A percentile compares a stretch with the other conserved stretches of the same genome.
Evolutionary conservation across 1,284 basidiomycete species (phyloP).

Genomic region (Rhodotorula sp.): DNA sequence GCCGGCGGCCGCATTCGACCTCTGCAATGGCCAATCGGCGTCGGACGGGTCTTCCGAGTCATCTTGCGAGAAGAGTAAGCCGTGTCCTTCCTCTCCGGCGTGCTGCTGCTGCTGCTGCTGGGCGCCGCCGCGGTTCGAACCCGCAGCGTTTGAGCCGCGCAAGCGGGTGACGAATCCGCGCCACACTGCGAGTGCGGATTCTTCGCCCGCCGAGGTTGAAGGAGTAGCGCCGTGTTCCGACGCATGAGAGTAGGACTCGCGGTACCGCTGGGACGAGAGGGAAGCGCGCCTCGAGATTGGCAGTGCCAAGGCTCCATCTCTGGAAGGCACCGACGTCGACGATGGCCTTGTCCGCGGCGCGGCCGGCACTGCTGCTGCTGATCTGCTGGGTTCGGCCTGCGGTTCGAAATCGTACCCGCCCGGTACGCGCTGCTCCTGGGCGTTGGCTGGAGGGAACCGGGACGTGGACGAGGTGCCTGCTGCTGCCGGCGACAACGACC

Average conservation of each 20-base stretch:
- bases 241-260: background rate
- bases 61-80: conserved; percentile 37
- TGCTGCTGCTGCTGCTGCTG: background rate
- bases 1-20: background rate
- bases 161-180: conserved; percentile 10
- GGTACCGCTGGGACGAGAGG: background rate
- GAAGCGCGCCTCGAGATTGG: background rate
- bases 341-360: background rate
- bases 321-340: background rate
- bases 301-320: background rate
- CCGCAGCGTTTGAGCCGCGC: background rate
- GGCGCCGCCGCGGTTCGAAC: too few relatives aligned
- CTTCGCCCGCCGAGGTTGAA: background rate
- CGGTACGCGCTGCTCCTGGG: conserved; percentile 4
- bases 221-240: background rate
- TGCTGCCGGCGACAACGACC: background rate
- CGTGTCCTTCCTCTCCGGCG: conserved; percentile 11
- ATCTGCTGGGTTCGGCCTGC: conserved; percentile 9
- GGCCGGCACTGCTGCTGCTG: background rate
- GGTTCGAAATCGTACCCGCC: conserved; percentile 39
- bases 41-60: conserved; percentile 26
- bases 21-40: background rate
- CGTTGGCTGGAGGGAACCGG: background rate
- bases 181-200: background rate
- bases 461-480: background rate